Evolutionary conservation across 345 rosid species (phyloP).

Genomic region (Rhizophora mangle): DNA sequence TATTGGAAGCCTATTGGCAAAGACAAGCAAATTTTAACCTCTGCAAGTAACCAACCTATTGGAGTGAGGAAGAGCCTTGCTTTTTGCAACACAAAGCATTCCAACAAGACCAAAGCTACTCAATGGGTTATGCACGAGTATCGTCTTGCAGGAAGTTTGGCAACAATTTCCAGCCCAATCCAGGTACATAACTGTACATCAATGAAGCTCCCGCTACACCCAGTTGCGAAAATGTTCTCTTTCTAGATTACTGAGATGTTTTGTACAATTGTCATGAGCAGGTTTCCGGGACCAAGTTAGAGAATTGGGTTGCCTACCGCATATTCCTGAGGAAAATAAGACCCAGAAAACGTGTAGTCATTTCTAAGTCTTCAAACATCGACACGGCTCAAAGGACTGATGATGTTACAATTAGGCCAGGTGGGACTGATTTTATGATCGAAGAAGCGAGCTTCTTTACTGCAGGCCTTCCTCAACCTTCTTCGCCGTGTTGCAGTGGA

Average conservation of each 20-base stretch:
- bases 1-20: slow-evolving; percentile 66
- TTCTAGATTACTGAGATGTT: slow-evolving; percentile 2
- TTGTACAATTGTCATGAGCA: slow-evolving; percentile 23
- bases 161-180: slow-evolving; percentile 12
- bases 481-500: slow-evolving; percentile 58
- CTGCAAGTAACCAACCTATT: slow-evolving; percentile 35
- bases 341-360: slow-evolving; percentile 17
- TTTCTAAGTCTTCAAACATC: slow-evolving; percentile 13
- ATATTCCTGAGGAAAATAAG: slow-evolving; percentile 58
- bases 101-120: slow-evolving; percentile 25
- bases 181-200: slow-evolving; percentile 20
- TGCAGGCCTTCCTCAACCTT: slow-evolving; percentile 46
- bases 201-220: neutral
- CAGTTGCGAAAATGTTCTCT: neutral
- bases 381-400: slow-evolving; percentile 3
- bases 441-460: slow-evolving; percentile 25
- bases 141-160: slow-evolving; percentile 35
- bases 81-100: slow-evolving; percentile 40
- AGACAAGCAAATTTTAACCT: slow-evolving; percentile 41
- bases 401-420: neutral
- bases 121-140: slow-evolving; percentile 72
- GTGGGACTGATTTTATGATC: slow-evolving; percentile 28
- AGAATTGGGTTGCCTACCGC: slow-evolving; percentile 62
- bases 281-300: slow-evolving; percentile 30
- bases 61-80: slow-evolving; percentile 54